Evolutionary conservation across 2,329 filamentous ascomycete genomes (phyloP).

Genomic region (Colletotrichum ledebouriae): DNA sequence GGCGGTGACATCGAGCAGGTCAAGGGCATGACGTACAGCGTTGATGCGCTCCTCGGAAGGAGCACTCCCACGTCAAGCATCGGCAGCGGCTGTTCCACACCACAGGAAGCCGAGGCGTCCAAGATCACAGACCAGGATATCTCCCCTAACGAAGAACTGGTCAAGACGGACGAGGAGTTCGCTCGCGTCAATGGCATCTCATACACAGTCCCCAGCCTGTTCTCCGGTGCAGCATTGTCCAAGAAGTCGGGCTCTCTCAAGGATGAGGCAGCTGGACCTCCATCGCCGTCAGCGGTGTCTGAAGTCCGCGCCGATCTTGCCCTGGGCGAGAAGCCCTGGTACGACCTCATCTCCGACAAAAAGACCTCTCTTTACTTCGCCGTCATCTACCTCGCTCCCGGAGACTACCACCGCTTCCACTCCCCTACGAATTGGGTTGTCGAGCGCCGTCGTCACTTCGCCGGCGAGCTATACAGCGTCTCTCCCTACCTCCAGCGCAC

Average conservation of each 20-base stretch:
- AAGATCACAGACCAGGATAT: constrained; percentile 48
- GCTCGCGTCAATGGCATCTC: constrained; percentile 94
- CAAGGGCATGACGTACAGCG: constrained; percentile 97
- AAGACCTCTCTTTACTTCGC: constrained; percentile 88
- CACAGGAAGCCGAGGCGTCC: constrained; percentile 45
- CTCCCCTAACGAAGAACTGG: constrained; percentile 71
- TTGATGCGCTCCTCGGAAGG: constrained; percentile 90
- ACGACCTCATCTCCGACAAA: constrained; percentile 73
- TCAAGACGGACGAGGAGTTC: constrained; percentile 91
- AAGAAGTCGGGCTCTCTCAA: constrained; percentile 65
- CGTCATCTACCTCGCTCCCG: constrained; percentile 95
- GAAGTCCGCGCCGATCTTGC: constrained; percentile 89
- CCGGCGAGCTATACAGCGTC: constrained; percentile 94
- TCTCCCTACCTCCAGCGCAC: constrained; percentile 95
- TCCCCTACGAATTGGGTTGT: constrained; percentile 96
- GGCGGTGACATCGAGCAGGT: constrained; percentile 97
- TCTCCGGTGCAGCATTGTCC: constrained; percentile 76
- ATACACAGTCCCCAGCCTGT: constrained; percentile 89
- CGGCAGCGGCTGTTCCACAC: constrained; percentile 53
- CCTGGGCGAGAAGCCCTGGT: constrained; percentile 78
- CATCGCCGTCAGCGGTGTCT: constrained; percentile 78
- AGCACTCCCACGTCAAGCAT: constrained; percentile 69
- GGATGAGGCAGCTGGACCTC: constrained; percentile 79
- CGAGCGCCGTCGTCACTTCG: constrained; percentile 94
- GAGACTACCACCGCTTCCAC: constrained; percentile 99